Base-by-base conservation (phyloP, 129 eudicot species). In the Escallonia rubra region DNA sequence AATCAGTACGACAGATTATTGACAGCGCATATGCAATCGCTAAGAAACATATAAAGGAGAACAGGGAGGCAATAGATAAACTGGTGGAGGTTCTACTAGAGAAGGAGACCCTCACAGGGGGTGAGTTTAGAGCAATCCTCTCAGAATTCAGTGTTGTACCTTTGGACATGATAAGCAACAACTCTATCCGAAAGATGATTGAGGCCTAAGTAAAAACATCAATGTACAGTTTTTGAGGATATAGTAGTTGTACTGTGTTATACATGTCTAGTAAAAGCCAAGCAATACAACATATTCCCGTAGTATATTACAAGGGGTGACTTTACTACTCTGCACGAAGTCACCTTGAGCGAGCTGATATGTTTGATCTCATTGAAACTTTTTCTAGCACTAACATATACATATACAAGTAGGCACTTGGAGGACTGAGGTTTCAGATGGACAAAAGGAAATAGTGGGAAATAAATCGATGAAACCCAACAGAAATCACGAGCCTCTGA, bases 31-130 rank as follows among this genome's bases (percentile, higher is more conserved):
- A 90, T 59, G 90, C 82, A 61, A 72, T 85, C 10, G 96, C 96
- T 8, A 87, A 81, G 77, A 71, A 74, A 16, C 89, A 82, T 59
- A 71, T 80, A 73, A 75, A 80, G 85, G 80, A 76, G 79, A 82
- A 82, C 51, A 80, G 97, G 75, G 95, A 80, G 51, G 95, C 96
- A 12, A 80, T 87, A 2, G 90, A 87, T 68, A 82, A 72, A 69
- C 72, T 87, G 52, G 92, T 87, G 10, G 90, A 90, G 13, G 86
- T 85, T 67, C 66, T 90, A 43, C 69, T 87, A 16, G 97, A 90
- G 84, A 87, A 81, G 67, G 96, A 90, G 73, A 90, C 96, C 3
- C 71, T 90, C 8, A 70, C 84, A 6, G 97, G 96, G 14, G 97
- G 87, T 41, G 97, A 90, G 68, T 87, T 90, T 59, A 80, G 95